Evolutionary conservation across 495 filamentous ascomycete species (phyloP), one percentile per base, ranked within the genome.

Genomic region (Lophiostoma macrostomum): DNA sequence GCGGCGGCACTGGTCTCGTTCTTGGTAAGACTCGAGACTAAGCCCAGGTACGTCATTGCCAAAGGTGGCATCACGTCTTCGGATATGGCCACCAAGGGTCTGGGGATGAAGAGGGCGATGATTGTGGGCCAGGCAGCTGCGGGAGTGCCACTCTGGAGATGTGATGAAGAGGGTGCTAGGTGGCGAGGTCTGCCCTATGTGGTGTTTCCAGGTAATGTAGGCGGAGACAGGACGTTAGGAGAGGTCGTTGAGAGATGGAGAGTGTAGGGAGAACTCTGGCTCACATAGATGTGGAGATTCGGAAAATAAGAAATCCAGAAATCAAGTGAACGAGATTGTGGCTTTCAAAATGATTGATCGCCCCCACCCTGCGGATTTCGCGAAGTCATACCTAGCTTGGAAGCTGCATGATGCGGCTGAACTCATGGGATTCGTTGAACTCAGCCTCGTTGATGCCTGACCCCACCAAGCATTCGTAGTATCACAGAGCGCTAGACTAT

Each of bases 21-120:
- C 42, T 40, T 78, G 29, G 52, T 53, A 38, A 30, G 54, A n/a
- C 66, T 80, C 35, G 64, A 73, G 46, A 66, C 71, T 16, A 59
- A 72, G 37, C 77, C 76, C 40, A 41, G 76, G 36, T 80, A 75
- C 69, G 66, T 80, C n/a, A 71, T 80, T 65, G 71, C 75, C 4
- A 80, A 80, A 68, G 75, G 77, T 14, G 76, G 76, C 10, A 79
- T 79, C 37, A 80, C 77, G 0, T 75, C 73, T 7, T 78, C 74
- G 1, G 76, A 80, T 57, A 71, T 71, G 12, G 77, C 77, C 10
- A 80, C 75, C 1, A 78, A 76, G 35, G 76, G 75, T 0, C 60
- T 80, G 32, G 69, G 72, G 44, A 69, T 79, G 38, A 78, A 76
- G 47, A 71, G 76, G 4, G 78, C 78, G 29, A 66, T 69, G 53